A percentile compares a stretch with the other conserved stretches of the same genome.
Conservation (phyloP, 129 eudicot genomes). For the Erigeron canadensis region DNA sequence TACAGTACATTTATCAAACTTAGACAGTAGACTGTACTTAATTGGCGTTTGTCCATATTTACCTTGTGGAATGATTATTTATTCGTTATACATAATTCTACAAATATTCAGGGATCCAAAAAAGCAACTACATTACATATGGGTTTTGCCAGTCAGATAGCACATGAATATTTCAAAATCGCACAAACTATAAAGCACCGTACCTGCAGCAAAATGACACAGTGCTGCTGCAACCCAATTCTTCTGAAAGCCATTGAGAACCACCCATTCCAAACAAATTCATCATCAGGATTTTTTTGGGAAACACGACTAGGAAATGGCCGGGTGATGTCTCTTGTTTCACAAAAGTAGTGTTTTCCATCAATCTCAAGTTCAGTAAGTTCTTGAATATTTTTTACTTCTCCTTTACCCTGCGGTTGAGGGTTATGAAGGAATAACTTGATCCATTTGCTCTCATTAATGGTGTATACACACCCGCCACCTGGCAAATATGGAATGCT, state of each 20-base stretch:
- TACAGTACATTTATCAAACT: neutral
- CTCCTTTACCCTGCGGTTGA: slow-evolving; percentile 89
- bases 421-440: slow-evolving; percentile 67
- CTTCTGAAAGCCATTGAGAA: slow-evolving; percentile 62
- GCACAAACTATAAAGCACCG: neutral
- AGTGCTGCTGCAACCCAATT: slow-evolving; percentile 78
- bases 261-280: slow-evolving; percentile 96
- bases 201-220: slow-evolving; percentile 88
- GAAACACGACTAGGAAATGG: slow-evolving; percentile 87
- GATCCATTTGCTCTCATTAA: slow-evolving; percentile 83
- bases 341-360: slow-evolving; percentile 91
- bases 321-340: slow-evolving; percentile 75
- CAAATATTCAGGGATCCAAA: neutral
- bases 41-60: neutral
- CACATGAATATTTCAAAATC: slow-evolving; percentile 1
- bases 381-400: slow-evolving; percentile 78
- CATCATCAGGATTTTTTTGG: slow-evolving; percentile 69
- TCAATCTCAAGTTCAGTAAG: slow-evolving; percentile 83
- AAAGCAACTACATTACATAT: slow-evolving; percentile 1
- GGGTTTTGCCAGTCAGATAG: neutral
- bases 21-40: neutral
- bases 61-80: neutral
- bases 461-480: slow-evolving; percentile 81
- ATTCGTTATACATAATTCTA: slow-evolving; percentile 1
- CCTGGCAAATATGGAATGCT: slow-evolving; percentile 83